Evolutionary conservation across 371 early-diverging fungal species (phyloP), one percentile per base, ranked within the genome.

Genomic region (Lichtheimia corymbifera): DNA sequence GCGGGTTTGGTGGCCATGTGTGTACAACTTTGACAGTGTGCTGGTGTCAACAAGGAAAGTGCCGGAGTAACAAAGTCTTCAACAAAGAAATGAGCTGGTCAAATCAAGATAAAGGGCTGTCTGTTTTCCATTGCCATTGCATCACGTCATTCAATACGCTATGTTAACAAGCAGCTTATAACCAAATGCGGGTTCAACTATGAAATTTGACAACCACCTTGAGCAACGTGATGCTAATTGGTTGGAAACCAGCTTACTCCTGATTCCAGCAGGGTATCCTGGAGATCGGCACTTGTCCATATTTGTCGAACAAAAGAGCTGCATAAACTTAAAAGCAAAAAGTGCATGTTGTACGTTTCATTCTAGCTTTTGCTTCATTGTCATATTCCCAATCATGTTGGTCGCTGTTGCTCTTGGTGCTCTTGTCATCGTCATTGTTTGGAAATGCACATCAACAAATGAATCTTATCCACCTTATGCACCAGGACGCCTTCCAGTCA

Each of bases 401-500:
- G 18, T 53, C 3, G 53, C 53, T 17, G 22, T 20, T n/a, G 25
- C 27, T 53, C 15, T 51, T 4, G 20, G 18, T 42, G 24, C 41
- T 1, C 42, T 35, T 11, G 11, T 35, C 6, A 35, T 35, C 53
- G 30, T 27, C 47, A 27, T 22, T 51, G 41, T 40, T 11, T 44
- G 35, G 30, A 17, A 18, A 40, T 22, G 15, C 15, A 15, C 24
- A 30, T 1, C 42, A 42, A 2, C 35, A 27, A 54, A 47, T 1
- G 14, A 25, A 14, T 13, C 24, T 3, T 62, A 69, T 50, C 77
- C 80, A 15, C 80, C 75, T 2, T 63, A 52, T 43, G 77, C 79
- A 2, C 77, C 77, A 7, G 70, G 74, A 0, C 59, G 72, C 43
- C 35, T 78, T 5, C 82, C 82, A 6, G 20, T 78, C 3, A 9